Evolutionary conservation across 345 rosid species (phyloP), one percentile per base, ranked within the genome.

Genomic region (Euphorbia lathyris): DNA sequence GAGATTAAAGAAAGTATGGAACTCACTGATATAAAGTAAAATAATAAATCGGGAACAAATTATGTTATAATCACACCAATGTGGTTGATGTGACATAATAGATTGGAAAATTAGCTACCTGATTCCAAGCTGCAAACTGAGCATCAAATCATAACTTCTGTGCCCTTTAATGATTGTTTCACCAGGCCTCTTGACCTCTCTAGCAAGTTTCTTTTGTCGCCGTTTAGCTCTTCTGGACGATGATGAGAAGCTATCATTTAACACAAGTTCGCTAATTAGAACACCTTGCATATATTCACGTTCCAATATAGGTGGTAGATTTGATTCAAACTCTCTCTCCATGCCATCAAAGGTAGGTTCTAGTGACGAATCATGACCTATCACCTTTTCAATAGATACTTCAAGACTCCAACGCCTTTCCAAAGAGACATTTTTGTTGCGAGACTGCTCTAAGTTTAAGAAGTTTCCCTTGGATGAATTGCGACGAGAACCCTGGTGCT

Each of bases 351-450:
- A 67, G 58, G 72, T 68, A 13, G 87, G 75, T 26, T 83, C 88
- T 25, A 85, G 65, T 10, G 93, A 87, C 51, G 86, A 82, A 83
- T 79, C 92, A 78, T 88, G 90, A 61, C 90, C 97, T 61, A 95
- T 95, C 78, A 88, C 96, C 72, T 92, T 95, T 86, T 95, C 99
- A 55, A 95, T 86, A 62, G 97, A 87, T 25, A 92, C 99, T 82
- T 95, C 97, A 71, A 92, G 96, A 79, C 99, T 95, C 99, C 97
- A 92, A 38, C 97, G 91, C 77, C 99, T 87, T 74, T 92, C 93
- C 63, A 95, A 75, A 72, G 97, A 87, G 74, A 92, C 91, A 70
- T 82, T 85, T 67, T 84, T 86, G 52, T 78, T 77, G 11, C 83
- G 86, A n/a, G 97, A 86, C 64, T 90, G 92, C 75, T 95, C 92